Percentiles rank a stretch among this genome's conserved stretches.
phyloP scores from a whole-genome alignment of 768 basidiomycete genomes.

The Tricholomella constricta region DNA sequence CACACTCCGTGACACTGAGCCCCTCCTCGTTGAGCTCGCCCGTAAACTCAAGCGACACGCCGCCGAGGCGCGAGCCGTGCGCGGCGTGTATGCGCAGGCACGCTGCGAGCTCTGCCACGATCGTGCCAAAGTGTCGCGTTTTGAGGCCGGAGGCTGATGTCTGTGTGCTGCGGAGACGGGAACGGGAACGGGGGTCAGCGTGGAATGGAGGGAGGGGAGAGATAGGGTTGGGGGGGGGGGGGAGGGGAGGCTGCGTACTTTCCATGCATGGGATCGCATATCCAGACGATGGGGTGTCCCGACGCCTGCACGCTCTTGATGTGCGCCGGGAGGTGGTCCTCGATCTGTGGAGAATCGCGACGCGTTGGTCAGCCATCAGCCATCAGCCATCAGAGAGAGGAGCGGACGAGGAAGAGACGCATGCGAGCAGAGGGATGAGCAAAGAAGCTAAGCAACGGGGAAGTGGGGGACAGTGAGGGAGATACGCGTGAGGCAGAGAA shows the following conservation, averaged over 20 bases:
- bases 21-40: conserved; percentile 90
- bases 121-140: conserved; percentile 86
- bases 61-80: conserved; percentile 72
- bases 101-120: conserved; percentile 83
- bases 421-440: no score
- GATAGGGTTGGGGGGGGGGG: background rate
- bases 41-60: conserved; percentile 89
- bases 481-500: background rate
- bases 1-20: conserved; percentile 93
- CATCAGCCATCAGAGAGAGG: no score
- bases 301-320: conserved; percentile 79
- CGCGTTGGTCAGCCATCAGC: no score
- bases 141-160: conserved; percentile 82
- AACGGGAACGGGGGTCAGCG: conserved; percentile 7
- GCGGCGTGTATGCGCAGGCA: conserved; percentile 80
- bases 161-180: conserved; percentile 59
- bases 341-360: no score
- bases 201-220: background rate
- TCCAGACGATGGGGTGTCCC: conserved; percentile 88
- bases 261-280: conserved; percentile 99
- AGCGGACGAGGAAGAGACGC: no score
- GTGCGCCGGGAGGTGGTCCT: conserved; percentile 72
- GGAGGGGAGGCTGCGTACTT: conserved; percentile 58
- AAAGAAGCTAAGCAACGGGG: no score
- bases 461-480: no score